These are phyloP conservation scores for Graphilbum fragrans DNA, from an alignment of 2,329 filamentous ascomycete species.

Conservation along the genomic window DNA sequence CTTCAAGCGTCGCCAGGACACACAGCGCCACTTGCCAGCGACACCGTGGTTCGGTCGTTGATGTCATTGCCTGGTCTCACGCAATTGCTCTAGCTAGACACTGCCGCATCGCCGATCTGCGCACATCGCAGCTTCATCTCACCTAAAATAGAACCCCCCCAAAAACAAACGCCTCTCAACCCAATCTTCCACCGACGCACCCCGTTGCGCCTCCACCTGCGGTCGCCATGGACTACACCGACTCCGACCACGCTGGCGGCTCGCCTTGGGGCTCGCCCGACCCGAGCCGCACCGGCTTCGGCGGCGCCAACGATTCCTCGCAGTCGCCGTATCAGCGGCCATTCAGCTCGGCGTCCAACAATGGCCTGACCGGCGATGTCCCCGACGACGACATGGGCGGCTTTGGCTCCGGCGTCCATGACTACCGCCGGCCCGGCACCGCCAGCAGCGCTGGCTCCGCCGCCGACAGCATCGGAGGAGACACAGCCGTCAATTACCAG, in stretches of 20 bases:
- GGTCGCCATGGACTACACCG: conserved; percentile 45
- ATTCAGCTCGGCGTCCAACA: conserved; percentile 28
- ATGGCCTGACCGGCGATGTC: conserved; percentile 20
- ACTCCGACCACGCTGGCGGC: conserved; percentile 38
- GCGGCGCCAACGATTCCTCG: conserved; percentile 25
- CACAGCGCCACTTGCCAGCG: neutral
- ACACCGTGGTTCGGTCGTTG: neutral
- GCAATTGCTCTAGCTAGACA: neutral
- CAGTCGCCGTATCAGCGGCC: conserved; percentile 25
- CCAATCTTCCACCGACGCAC: neutral
- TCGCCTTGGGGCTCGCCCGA: conserved; percentile 46
- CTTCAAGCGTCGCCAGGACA: too few species aligned
- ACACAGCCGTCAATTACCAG: conserved; percentile 13
- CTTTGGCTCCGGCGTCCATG: conserved; percentile 23
- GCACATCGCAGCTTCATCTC: neutral
- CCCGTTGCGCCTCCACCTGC: too few species aligned
- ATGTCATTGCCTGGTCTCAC: neutral
- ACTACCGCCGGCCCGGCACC: conserved; percentile 32
- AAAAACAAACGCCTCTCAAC: too few species aligned
- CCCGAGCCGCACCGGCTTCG: conserved; percentile 30
- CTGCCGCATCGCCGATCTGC: neutral
- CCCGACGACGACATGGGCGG: conserved; percentile 17
- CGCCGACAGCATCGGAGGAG: conserved; percentile 16
- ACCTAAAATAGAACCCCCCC: too few species aligned
- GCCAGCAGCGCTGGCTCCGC: conserved; percentile 32